phyloP scores from a whole-genome alignment of 805 yeast genomes.

The Metschnikowia sp. region DNA sequence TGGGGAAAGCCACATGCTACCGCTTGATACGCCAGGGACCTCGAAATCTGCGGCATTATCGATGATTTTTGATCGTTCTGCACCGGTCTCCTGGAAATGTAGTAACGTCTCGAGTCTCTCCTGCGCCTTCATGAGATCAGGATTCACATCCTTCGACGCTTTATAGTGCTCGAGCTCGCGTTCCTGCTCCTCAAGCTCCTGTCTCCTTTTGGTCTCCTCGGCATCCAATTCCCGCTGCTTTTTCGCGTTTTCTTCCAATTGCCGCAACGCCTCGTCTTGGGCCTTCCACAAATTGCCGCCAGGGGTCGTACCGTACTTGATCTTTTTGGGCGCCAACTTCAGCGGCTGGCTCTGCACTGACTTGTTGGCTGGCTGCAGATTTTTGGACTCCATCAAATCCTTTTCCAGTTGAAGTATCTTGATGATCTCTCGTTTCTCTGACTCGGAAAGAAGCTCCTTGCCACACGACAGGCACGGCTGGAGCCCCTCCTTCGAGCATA shows the following conservation, averaged over 20 bases:
- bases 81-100: constrained; percentile 79
- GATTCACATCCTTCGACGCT: constrained; percentile 41
- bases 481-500: constrained; percentile 84
- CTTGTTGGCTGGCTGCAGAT: constrained; percentile 18
- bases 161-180: constrained; percentile 45
- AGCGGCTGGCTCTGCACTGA: constrained; percentile 19
- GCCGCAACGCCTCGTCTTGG: constrained; percentile 61
- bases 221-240: constrained; percentile 22
- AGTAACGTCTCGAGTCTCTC: constrained; percentile 69
- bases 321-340: constrained; percentile 35
- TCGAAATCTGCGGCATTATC: constrained; percentile 92
- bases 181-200: constrained; percentile 39
- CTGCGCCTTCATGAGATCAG: constrained; percentile 67
- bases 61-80: constrained; percentile 86
- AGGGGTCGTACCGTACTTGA: constrained; percentile 52
- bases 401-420: constrained; percentile 54
- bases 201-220: constrained; percentile 20
- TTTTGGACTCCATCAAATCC: constrained; percentile 23
- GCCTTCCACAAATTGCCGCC: constrained; percentile 64
- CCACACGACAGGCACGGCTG: constrained; percentile 90
- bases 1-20: constrained; percentile 79
- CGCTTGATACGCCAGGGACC: constrained; percentile 44
- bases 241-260: constrained; percentile 47
- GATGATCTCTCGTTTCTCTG: constrained; percentile 60
- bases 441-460: constrained; percentile 53